Percentiles rank a stretch among this genome's conserved stretches.
phyloP scores from a whole-genome alignment of 768 basidiomycete genomes.

The Rhodotorula kratochvilovae region DNA sequence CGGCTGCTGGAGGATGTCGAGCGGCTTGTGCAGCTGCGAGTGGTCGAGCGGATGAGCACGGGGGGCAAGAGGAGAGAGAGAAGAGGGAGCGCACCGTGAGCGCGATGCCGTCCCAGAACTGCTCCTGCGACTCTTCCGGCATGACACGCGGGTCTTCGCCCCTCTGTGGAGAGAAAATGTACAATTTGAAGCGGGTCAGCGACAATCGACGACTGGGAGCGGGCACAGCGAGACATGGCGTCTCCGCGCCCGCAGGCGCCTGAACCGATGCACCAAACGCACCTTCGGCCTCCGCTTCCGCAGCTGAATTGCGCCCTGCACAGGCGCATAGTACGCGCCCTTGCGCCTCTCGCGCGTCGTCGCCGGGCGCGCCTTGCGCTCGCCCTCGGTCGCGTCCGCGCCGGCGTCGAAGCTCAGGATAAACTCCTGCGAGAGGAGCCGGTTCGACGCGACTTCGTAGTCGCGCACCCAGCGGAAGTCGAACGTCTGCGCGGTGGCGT shows the following conservation, averaged over 20 bases:
- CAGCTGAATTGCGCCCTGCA: conserved; percentile 5
- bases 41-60: background rate
- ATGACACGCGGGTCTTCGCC: conserved; percentile 21
- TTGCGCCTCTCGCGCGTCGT: conserved; percentile 12
- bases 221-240: too few species aligned
- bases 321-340: conserved; percentile 38
- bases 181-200: too few species aligned
- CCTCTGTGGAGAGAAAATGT: background rate
- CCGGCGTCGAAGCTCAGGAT: conserved; percentile 33
- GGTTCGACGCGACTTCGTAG: conserved; percentile 25
- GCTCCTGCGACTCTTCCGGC: conserved; percentile 6
- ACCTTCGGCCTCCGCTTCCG: conserved; percentile 36
- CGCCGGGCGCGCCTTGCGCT: conserved; percentile 9
- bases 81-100: conserved; percentile 10
- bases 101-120: conserved; percentile 35
- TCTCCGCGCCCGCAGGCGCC: too few species aligned
- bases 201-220: too few species aligned
- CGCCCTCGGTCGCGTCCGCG: conserved; percentile 18
- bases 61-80: too few species aligned
- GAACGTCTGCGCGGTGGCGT: conserved; percentile 13
- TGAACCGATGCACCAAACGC: too few species aligned
- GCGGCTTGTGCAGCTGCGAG: conserved; percentile 6
- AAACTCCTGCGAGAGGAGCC: conserved; percentile 28
- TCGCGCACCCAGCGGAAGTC: conserved; percentile 37
- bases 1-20: background rate